Evolutionary conservation across 1,284 basidiomycete genomes (phyloP).

Genomic region (Apiotrichum mycotoxinovorans): DNA sequence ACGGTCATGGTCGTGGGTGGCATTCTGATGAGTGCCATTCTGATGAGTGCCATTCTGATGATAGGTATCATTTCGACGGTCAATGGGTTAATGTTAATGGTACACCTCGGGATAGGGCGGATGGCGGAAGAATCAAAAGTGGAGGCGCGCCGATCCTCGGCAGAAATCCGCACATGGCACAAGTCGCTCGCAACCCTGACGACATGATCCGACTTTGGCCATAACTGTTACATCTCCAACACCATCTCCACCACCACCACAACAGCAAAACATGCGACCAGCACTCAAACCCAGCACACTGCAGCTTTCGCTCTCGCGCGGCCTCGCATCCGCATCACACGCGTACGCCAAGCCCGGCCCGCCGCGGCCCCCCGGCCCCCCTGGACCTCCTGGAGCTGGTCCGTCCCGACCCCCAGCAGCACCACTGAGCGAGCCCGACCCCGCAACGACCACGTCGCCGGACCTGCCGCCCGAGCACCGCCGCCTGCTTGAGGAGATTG

Average conservation of each 20-base stretch:
- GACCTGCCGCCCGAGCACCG: conserved; percentile 38
- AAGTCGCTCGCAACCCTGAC: too few species aligned
- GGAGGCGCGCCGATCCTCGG: too few species aligned
- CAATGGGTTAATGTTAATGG: too few species aligned
- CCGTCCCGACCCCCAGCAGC: conserved; percentile 1
- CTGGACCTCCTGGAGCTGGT: conserved; percentile 1
- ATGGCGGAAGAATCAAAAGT: too few species aligned
- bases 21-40: too few species aligned
- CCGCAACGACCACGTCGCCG: conserved; percentile 37
- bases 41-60: too few species aligned
- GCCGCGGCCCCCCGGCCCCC: conserved; percentile 5
- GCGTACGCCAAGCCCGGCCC: conserved; percentile 16
- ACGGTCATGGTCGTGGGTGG: too few species aligned
- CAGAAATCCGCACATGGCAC: too few species aligned
- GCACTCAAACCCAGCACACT: neutral
- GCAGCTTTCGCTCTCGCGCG: neutral
- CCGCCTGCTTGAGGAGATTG: conserved; percentile 46
- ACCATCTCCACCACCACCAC: neutral
- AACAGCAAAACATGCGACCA: neutral
- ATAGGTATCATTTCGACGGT: too few species aligned
- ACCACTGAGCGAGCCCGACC: conserved; percentile 8
- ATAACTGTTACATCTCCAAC: neutral
- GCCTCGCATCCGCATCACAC: conserved; percentile 21
- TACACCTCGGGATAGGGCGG: too few species aligned
- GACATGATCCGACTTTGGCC: too few species aligned